phyloP scores from a whole-genome alignment of 2,329 filamentous ascomycete genomes.

The Ophiostoma triangulosporum region DNA sequence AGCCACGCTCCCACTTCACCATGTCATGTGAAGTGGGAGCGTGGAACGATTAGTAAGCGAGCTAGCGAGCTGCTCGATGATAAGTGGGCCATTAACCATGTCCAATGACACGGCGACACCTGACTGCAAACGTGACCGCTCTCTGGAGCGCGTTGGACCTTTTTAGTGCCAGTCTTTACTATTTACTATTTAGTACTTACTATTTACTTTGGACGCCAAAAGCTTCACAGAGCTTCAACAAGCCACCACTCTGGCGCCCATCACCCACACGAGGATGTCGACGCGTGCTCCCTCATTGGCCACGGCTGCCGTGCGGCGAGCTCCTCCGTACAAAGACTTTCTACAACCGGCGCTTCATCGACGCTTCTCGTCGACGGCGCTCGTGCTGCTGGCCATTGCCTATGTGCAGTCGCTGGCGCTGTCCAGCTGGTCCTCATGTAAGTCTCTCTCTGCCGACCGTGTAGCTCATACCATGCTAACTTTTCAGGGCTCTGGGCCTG shows the following conservation, averaged over 20 bases:
- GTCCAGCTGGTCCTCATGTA: conserved; percentile 56
- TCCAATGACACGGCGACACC: background rate
- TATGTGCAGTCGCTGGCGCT: conserved; percentile 61
- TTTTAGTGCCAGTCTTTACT: background rate
- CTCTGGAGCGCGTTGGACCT: conserved; percentile 6
- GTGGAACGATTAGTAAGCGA: no score
- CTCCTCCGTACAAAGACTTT: conserved; percentile 66
- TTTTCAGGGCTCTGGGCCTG: conserved; percentile 64
- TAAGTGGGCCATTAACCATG: background rate
- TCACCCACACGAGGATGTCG: conserved; percentile 28
- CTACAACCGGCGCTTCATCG: conserved; percentile 78
- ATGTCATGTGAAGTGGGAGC: no score
- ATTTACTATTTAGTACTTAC: conserved; percentile 4
- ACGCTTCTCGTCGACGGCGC: conserved; percentile 68
- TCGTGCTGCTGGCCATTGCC: conserved; percentile 54
- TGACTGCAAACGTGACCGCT: conserved; percentile 2
- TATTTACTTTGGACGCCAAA: conserved; percentile 9
- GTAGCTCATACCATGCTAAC: background rate
- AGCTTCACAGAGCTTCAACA: conserved; percentile 4
- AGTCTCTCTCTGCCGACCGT: conserved; percentile 20
- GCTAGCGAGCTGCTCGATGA: background rate
- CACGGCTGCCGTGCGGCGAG: conserved; percentile 34
- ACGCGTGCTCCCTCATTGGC: conserved; percentile 11
- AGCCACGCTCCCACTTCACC: no score
- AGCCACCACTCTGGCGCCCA: background rate